Evolutionary conservation across 805 yeast species (phyloP), one percentile per base, ranked within the genome.

Genomic region (Barnettozyma botsteinii): DNA sequence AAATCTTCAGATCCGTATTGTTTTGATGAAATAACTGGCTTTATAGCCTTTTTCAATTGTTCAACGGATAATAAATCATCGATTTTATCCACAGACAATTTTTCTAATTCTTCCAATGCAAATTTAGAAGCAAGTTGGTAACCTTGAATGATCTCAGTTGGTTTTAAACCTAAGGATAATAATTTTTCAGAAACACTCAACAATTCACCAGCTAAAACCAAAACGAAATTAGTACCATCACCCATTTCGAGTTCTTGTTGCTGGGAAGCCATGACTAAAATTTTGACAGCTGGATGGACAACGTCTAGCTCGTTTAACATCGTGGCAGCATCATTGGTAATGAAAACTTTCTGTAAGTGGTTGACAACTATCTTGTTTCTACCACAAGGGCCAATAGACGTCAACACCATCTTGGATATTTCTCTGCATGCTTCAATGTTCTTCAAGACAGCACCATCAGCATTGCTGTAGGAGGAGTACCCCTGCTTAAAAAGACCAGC

Each of bases 211-310:
- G 97, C 96, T 46, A 93, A 73, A 27, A 91, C 77, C 51, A 93
- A 75, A 31, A 93, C 98, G 47, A 89, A 74, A 63, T 91, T 93
- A 19, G 97, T 85, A 55, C 85, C 86, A 64, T 93, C 98, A 45
- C 98, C 98, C 87, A 91, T 84, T 69, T 91, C 98, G 52, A 79
- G 75, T 61, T 93, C 96, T 66, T 93, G 98, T 68, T 93, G 98
- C 60, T 91, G 85, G 12, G 95, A 79, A 17, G 98, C 95, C 97
- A 88, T 88, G 40, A 91, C 93, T 47, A 93, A 74, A 34, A 93
- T 78, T 64, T 91, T 93, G 10, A 93, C 98, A 3, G 96, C 98
- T 6, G 98, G 98, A 61, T 91, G 98, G 34, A 93, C 88, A 50
- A 91, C 87, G 47, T 91, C 97, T 41, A 91, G 69, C 62, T 93